These are phyloP conservation scores for Pythium utonaiense DNA, from an alignment of 352 stramenopile species.

Conservation along the genomic window DNA sequence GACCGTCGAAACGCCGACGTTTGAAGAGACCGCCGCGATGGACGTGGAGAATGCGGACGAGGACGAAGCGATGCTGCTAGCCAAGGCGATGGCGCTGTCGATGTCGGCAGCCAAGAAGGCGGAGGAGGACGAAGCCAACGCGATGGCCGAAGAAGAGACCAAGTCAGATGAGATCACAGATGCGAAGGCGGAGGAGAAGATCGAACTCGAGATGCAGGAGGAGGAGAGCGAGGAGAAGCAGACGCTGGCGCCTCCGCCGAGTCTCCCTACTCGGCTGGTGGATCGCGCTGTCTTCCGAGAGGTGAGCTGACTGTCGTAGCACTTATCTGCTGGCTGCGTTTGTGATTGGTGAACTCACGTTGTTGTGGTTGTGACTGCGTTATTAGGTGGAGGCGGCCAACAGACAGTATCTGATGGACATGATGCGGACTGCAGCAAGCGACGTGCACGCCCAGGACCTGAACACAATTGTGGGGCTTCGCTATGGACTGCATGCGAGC, in stretches of 20 bases:
- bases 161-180: slow-evolving; percentile 26
- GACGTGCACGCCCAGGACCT: slow-evolving; percentile 59
- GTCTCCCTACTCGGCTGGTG: slow-evolving; percentile 15
- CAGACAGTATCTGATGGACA: slow-evolving; percentile 47
- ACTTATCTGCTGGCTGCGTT: too few relatives aligned
- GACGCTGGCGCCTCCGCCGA: background rate
- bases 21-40: slow-evolving; percentile 19
- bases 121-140: slow-evolving; percentile 28
- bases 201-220: background rate
- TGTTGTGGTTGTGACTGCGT: too few relatives aligned
- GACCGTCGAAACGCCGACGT: background rate
- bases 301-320: too few relatives aligned
- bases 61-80: slow-evolving; percentile 83
- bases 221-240: background rate
- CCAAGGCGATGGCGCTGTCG: slow-evolving; percentile 85
- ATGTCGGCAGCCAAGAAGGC: slow-evolving; percentile 71
- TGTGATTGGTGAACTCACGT: too few relatives aligned
- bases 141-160: slow-evolving; percentile 30
- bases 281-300: slow-evolving; percentile 51
- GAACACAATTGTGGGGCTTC: slow-evolving; percentile 54
- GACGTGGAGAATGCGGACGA: slow-evolving; percentile 43
- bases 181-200: slow-evolving; percentile 8
- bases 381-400: slow-evolving; percentile 69
- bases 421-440: slow-evolving; percentile 45
- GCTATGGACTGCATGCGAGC: slow-evolving; percentile 29